These are phyloP conservation scores for Pulicaria dysenterica DNA, from an alignment of 129 eudicot species.

Conservation along the genomic window DNA sequence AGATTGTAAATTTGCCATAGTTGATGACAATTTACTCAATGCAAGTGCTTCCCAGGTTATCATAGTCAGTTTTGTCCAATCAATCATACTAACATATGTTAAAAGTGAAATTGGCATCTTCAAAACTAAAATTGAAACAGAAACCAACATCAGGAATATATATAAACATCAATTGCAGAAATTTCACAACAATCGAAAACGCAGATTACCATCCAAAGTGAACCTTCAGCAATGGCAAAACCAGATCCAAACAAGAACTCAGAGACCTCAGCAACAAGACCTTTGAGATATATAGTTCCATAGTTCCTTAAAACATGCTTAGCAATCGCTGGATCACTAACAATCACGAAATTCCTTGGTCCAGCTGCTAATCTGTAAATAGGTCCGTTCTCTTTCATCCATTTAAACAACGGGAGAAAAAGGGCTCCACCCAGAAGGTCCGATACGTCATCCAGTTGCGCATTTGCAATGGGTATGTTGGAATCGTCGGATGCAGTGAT, in stretches of 20 bases:
- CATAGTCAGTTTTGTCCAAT: no score
- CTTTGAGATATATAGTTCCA: slow-evolving; percentile 77
- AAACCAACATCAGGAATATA: background rate
- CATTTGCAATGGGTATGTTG: slow-evolving; percentile 75
- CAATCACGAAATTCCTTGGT: slow-evolving; percentile 77
- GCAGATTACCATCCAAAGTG: slow-evolving; percentile 84
- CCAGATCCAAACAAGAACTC: slow-evolving; percentile 96
- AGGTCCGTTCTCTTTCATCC: slow-evolving; percentile 90
- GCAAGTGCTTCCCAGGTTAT: no score
- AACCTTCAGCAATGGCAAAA: slow-evolving; percentile 95
- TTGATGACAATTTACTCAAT: no score
- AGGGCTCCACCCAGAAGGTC: slow-evolving; percentile 96
- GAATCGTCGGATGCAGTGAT: slow-evolving; percentile 52
- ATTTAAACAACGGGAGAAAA: slow-evolving; percentile 81
- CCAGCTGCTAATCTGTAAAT: slow-evolving; percentile 90
- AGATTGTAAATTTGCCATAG: no score
- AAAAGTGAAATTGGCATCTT: background rate
- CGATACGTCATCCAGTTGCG: slow-evolving; percentile 86
- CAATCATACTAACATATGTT: background rate
- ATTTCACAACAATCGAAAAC: background rate
- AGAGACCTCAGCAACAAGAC: slow-evolving; percentile 95
- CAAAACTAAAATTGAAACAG: background rate
- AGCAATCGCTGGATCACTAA: slow-evolving; percentile 92
- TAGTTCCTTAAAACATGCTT: slow-evolving; percentile 82
- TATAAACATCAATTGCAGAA: background rate